Conservation (phyloP, 306 rosid species). For the Cicer bijugum region DNA sequence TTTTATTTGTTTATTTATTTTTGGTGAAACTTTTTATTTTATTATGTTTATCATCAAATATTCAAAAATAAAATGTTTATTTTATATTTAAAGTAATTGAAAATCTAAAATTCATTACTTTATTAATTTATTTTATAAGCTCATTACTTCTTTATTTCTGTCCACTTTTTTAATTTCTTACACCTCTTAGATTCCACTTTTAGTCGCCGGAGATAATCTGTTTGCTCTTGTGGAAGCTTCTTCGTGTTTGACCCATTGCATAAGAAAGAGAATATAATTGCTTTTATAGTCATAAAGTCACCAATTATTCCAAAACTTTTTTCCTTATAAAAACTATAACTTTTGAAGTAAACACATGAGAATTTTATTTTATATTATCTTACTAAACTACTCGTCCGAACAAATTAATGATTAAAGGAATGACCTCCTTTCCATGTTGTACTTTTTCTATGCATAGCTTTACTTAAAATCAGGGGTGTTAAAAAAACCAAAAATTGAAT, state of each 20-base stretch:
- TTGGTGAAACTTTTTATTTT: too few species aligned
- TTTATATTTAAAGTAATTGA: too few species aligned
- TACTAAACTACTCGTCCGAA: slow-evolving; percentile 11
- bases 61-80: too few species aligned
- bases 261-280: slow-evolving; percentile 34
- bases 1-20: too few species aligned
- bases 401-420: slow-evolving; percentile 41
- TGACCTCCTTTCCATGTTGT: slow-evolving; percentile 34
- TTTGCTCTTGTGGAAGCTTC: slow-evolving; percentile 45
- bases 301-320: slow-evolving; percentile 49
- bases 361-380: slow-evolving; percentile 4
- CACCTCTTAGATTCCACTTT: slow-evolving; percentile 5
- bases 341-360: slow-evolving; percentile 32
- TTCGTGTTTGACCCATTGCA: slow-evolving; percentile 1
- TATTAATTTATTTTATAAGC: too few species aligned
- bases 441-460: slow-evolving; percentile 20
- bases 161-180: background rate
- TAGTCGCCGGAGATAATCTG: background rate
- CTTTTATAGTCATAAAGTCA: slow-evolving; percentile 49
- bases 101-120: too few species aligned
- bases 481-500: too few species aligned
- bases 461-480: too few species aligned
- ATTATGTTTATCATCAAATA: too few species aligned
- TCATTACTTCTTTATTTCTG: background rate
- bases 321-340: background rate